A percentile compares a stretch with the other conserved stretches of the same genome.
phyloP scores from a whole-genome alignment of 2,329 filamentous ascomycete species.

The Xylariales sp. region DNA sequence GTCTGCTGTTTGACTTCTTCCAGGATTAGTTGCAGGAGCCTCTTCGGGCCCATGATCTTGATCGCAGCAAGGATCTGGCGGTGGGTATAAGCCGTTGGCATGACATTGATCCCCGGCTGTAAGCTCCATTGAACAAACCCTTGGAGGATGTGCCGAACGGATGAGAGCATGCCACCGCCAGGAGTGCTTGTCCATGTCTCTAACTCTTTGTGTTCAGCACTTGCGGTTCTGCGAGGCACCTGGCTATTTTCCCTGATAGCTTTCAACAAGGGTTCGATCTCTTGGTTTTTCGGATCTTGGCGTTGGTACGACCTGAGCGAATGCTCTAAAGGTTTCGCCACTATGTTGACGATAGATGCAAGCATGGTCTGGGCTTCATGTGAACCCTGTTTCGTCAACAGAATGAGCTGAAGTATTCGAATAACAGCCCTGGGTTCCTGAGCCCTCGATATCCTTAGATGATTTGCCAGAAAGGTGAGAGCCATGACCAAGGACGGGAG shows the following conservation, averaged over 20 bases:
- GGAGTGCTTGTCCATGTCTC: conserved; percentile 60
- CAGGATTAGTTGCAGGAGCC: conserved; percentile 57
- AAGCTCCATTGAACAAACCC: conserved; percentile 64
- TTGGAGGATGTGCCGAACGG: conserved; percentile 58
- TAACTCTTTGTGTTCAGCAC: conserved; percentile 61
- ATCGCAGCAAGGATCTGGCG: conserved; percentile 60
- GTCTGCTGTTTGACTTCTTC: conserved; percentile 64
- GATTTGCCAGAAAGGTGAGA: conserved; percentile 65
- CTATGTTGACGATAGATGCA: conserved; percentile 64
- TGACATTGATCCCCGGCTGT: conserved; percentile 48
- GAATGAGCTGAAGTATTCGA: conserved; percentile 66
- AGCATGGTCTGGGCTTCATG: conserved; percentile 69
- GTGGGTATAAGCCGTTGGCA: conserved; percentile 67
- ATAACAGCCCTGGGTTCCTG: conserved; percentile 65
- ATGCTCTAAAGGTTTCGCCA: conserved; percentile 65
- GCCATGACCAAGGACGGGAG: conserved; percentile 74
- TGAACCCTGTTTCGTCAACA: conserved; percentile 67
- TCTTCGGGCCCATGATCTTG: conserved; percentile 57
- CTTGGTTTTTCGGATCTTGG: conserved; percentile 61
- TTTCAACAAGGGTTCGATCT: conserved; percentile 66
- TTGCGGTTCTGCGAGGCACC: conserved; percentile 56
- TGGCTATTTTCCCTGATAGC: conserved; percentile 57
- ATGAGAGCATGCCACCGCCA: conserved; percentile 50
- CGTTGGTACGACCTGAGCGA: conserved; percentile 63
- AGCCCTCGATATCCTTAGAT: conserved; percentile 61